phyloP scores from a whole-genome alignment of 2,329 filamentous ascomycete species.

The Aspergillus aculeatinus region DNA sequence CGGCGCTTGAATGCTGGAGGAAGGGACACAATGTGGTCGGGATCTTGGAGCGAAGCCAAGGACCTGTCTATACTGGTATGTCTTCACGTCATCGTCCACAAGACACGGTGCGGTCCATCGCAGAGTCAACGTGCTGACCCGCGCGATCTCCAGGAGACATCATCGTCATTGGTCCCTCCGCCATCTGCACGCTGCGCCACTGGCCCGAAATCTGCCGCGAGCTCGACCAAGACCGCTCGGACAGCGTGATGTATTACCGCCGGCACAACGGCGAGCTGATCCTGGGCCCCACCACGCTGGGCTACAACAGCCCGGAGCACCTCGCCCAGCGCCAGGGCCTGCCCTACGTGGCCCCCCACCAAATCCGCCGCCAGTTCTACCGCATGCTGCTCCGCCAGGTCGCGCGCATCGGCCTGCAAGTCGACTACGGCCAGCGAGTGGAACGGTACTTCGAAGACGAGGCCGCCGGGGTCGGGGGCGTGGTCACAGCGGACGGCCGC shows the following conservation, averaged over 20 bases:
- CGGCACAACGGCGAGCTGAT: constrained; percentile 10
- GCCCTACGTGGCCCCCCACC: constrained; percentile 10
- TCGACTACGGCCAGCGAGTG: constrained; percentile 31
- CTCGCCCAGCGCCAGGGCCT: constrained; percentile 6
- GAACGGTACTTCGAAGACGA: constrained; percentile 27
- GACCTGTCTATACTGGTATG: constrained; percentile 9
- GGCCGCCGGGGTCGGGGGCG: background rate
- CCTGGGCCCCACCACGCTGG: constrained; percentile 8
- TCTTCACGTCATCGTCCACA: too few species aligned
- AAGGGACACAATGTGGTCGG: constrained; percentile 29
- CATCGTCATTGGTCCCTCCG: constrained; percentile 14
- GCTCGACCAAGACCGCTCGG: background rate
- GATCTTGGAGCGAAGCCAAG: constrained; percentile 23
- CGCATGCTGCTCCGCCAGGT: constrained; percentile 24
- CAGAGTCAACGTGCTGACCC: background rate
- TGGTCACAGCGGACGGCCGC: background rate
- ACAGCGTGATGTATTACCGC: background rate
- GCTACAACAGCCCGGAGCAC: constrained; percentile 14
- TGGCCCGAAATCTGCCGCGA: constrained; percentile 16
- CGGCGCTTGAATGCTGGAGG: constrained; percentile 29
- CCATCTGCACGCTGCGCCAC: constrained; percentile 13
- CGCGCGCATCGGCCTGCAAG: constrained; percentile 25
- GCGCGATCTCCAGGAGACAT: constrained; percentile 2
- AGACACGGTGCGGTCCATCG: too few species aligned
- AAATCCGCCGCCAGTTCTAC: constrained; percentile 17